Conservation (phyloP, 257 asterid species). For the Plectranthus barbatus region DNA sequence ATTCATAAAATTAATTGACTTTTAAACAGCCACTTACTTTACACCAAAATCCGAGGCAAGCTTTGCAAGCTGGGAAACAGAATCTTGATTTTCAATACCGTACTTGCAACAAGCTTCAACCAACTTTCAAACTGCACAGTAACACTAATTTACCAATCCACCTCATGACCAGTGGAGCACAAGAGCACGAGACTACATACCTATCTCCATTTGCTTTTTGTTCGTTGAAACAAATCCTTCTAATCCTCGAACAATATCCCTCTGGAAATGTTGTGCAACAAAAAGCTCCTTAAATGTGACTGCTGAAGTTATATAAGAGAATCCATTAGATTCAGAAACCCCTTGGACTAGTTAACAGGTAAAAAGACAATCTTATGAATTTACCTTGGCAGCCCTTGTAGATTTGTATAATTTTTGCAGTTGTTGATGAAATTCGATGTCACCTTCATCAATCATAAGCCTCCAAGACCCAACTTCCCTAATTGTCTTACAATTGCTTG, state of each 20-base stretch:
- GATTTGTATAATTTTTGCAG: constrained; percentile 77
- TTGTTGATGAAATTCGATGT: constrained; percentile 55
- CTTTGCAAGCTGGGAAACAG: constrained; percentile 76
- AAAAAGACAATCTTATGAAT: constrained; percentile 15
- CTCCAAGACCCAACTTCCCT: constrained; percentile 83
- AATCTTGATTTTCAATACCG: constrained; percentile 82
- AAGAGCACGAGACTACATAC: constrained; percentile 30
- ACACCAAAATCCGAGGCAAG: constrained; percentile 80
- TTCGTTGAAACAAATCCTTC: constrained; percentile 65
- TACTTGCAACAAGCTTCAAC: constrained; percentile 85
- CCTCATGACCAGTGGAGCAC: constrained; percentile 14
- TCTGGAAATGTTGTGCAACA: constrained; percentile 96
- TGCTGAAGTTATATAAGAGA: constrained; percentile 39
- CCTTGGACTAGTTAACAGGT: neutral
- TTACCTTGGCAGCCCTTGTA: constrained; percentile 89
- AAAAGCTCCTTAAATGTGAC: constrained; percentile 57
- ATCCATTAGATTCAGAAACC: constrained; percentile 35
- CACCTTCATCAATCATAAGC: constrained; percentile 64
- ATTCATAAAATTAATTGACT: no score
- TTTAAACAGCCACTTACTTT: constrained; percentile 8
- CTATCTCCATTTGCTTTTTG: constrained; percentile 84
- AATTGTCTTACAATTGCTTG: constrained; percentile 87
- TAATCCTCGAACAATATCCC: constrained; percentile 78
- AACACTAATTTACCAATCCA: constrained; percentile 17
- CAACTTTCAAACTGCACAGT: constrained; percentile 82